Evolutionary conservation across 202 grass and related monocot species (phyloP).

Genomic region (Brachypodium distachyon): DNA sequence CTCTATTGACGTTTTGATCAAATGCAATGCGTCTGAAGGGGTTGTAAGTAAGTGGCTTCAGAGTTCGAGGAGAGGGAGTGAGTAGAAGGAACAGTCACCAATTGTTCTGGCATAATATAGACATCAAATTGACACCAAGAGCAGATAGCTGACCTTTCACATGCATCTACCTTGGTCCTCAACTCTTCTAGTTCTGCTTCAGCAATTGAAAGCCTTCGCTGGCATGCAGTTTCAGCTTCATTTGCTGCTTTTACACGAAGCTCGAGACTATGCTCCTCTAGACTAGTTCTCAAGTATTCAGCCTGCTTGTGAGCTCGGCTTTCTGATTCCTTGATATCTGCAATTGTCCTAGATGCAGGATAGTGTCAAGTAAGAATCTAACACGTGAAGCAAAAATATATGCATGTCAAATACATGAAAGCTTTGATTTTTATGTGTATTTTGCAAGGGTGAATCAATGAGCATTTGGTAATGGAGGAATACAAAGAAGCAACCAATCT

Average conservation of each 20-base stretch:
- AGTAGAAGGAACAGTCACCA: not conserved
- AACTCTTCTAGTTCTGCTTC: slow-evolving; percentile 73
- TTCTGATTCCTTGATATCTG: slow-evolving; percentile 91
- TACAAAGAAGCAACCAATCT: not conserved
- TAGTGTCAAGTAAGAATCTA: slow-evolving; percentile 14
- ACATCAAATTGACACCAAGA: not conserved
- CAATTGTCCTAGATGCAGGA: slow-evolving; percentile 43
- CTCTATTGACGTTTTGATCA: not conserved
- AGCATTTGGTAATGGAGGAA: not conserved
- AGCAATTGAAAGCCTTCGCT: slow-evolving; percentile 77
- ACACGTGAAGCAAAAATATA: slow-evolving; percentile 6
- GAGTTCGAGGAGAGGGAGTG: not conserved
- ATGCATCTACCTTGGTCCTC: slow-evolving; percentile 63
- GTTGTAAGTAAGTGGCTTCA: no score
- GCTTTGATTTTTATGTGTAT: not conserved
- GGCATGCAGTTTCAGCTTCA: slow-evolving; percentile 91
- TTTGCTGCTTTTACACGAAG: slow-evolving; percentile 94
- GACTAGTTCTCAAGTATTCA: slow-evolving; percentile 56
- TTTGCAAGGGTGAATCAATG: not conserved
- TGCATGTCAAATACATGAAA: not conserved
- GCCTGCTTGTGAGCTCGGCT: slow-evolving; percentile 55
- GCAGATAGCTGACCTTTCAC: slow-evolving; percentile 62
- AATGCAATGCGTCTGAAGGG: not conserved
- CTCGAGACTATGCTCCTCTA: slow-evolving; percentile 81
- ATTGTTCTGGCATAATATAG: slow-evolving; percentile 8